phyloP scores from a whole-genome alignment of 371 early-diverging fungal species.

The Fennellomyces sp. region DNA sequence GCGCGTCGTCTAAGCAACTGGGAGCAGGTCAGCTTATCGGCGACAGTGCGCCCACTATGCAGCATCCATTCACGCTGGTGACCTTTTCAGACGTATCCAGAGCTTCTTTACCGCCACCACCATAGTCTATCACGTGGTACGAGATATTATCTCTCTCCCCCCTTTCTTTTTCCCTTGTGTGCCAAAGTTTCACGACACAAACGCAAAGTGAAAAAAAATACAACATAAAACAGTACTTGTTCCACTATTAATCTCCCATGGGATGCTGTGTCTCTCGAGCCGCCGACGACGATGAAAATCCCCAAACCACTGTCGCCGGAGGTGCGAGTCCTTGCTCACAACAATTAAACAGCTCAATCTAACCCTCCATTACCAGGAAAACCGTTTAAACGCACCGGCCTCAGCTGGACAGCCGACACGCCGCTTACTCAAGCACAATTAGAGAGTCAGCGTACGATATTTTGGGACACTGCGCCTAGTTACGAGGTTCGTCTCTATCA shows the following conservation, averaged over 20 bases:
- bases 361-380: constrained; percentile 28
- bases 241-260: constrained; percentile 21
- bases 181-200: no score
- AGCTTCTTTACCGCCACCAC: no score
- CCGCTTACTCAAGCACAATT: constrained; percentile 52
- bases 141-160: constrained; percentile 4
- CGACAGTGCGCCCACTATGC: background rate
- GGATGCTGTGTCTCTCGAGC: constrained; percentile 40
- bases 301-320: constrained; percentile 3
- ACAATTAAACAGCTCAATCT: background rate
- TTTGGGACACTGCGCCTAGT: constrained; percentile 77
- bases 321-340: background rate
- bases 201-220: background rate
- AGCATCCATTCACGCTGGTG: background rate
- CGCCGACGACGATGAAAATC: constrained; percentile 14
- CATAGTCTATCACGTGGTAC: no score
- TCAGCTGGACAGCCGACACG: constrained; percentile 45
- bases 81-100: background rate
- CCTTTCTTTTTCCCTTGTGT: constrained; percentile 9
- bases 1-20: constrained; percentile 9
- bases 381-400: constrained; percentile 33
- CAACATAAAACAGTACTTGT: background rate
- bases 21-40: no score
- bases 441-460: constrained; percentile 56
- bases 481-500: no score